Evolutionary conservation across 345 rosid species (phyloP), one percentile per base, ranked within the genome.

Genomic region (Moricandia moricandioides): DNA sequence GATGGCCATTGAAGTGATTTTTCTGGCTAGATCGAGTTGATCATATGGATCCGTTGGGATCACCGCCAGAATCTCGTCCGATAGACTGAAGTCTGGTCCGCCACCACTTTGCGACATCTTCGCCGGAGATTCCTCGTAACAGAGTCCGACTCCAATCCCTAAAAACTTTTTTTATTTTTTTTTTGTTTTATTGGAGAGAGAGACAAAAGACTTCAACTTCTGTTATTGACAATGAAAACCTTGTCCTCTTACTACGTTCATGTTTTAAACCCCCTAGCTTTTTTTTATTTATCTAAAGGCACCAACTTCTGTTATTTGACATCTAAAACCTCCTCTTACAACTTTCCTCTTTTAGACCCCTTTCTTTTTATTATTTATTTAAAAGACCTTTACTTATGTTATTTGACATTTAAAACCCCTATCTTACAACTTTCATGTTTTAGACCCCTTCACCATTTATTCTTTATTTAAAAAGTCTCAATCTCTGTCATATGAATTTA

Each of bases 1-100:
- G 39, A 94, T 90, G 3, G 99, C 99, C 91, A 91, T 85, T 67
- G 99, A 90, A 9, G 97, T 94, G 76, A 91, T 94, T 88, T 90
- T 91, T 67, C 97, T 89, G 7, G 99, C 97, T 77, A 94, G 91
- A 86, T 94, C 97, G 80, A 94, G 86, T 80, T 91, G 95, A 24
- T 94, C 97, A 80, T 87, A 91, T 8, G 97, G 95, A 51, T 94
- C 96, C 30, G 93, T 70, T 12, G 98, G 97, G 16, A 94, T 90
- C 62, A 90, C 89, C 9, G 93, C 87, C 59, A 90, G 86, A 31
- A 94, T 77, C 83, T 88, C 93, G 52, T 94, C 96, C 69, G 92
- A 71, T 29, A 94, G 71, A 55, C 77, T 75, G 62, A 91, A 90
- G 78, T 88, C 93, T 18, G 86, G 82, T 39, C 75, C 86, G 59